Evolutionary conservation across 371 early-diverging fungal genomes (phyloP).

Genomic region (Lichtheimia hyalospora): DNA sequence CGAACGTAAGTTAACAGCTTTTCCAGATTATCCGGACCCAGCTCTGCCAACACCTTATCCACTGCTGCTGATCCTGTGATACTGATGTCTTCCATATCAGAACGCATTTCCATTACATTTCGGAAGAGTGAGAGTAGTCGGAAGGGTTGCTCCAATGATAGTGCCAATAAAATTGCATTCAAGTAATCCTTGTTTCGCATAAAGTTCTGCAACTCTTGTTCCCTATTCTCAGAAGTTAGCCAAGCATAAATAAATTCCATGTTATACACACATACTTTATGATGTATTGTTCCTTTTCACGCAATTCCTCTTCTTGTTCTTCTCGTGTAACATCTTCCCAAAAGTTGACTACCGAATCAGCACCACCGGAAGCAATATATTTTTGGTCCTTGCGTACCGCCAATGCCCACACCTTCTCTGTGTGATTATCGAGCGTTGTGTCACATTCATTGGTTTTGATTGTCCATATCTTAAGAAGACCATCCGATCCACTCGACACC

Average conservation of each 20-base stretch:
- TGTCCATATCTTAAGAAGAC: conserved; percentile 94
- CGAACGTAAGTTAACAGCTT: conserved; percentile 82
- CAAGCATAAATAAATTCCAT: no score
- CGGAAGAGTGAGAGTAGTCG: conserved; percentile 75
- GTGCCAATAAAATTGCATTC: conserved; percentile 88
- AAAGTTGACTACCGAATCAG: conserved; percentile 86
- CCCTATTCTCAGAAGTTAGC: conserved; percentile 43
- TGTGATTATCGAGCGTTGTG: conserved; percentile 88
- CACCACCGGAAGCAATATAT: conserved; percentile 83
- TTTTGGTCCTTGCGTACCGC: conserved; percentile 75
- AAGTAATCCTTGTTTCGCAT: conserved; percentile 86
- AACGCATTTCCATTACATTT: conserved; percentile 59
- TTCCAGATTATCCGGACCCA: conserved; percentile 64
- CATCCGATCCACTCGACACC: conserved; percentile 87
- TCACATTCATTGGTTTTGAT: conserved; percentile 89
- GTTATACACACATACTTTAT: conserved; percentile 46
- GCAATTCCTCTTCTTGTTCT: conserved; percentile 71
- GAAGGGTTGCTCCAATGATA: conserved; percentile 89
- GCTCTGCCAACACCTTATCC: conserved; percentile 62
- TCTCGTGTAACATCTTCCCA: conserved; percentile 91
- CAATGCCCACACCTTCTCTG: conserved; percentile 94
- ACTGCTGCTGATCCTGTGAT: conserved; percentile 66
- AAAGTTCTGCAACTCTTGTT: conserved; percentile 89
- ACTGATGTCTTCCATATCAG: conserved; percentile 47
- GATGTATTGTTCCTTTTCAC: conserved; percentile 69